Evolutionary conservation across 73 alveolate genomes (phyloP), one percentile per base, ranked within the genome.

Genomic region (Symbiodinium natans): DNA sequence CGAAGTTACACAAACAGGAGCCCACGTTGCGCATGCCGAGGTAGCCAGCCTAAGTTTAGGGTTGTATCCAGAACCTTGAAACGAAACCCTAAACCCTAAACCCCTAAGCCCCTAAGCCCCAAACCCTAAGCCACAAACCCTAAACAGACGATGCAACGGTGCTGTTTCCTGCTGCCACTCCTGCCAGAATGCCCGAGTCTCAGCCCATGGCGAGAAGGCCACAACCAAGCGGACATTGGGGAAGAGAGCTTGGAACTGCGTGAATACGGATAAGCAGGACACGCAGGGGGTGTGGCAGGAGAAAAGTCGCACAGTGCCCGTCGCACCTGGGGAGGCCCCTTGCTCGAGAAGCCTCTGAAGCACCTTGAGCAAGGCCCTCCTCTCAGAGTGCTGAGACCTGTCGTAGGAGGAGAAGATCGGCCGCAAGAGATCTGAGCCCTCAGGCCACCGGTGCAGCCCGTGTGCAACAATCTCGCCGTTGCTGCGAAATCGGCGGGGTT

Each of bases 311-410:
- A 87, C 94, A 36, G 85, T 87, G 75, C 94, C 94, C 1, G 94
- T 43, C n/a, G 84, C 94, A n/a, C n/a, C n/a, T 39, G n/a, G 13
- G 1, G 33, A n/a, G 21, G 42, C 94, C 6, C 41, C 39, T 33
- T 36, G 85, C 29, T 38, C 41, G 27, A 27, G 33, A 39, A 87
- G 94, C 33, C 83, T 31, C 41, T 56, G 41, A n/a, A 87, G 41
- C 2, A 87, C 94, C n/a, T 34, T 54, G 48, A 87, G 41, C 94
- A 87, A 56, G 31, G 94, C 94, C 41, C 94, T 87, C 17, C 94
- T 87, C 63, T 87, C 94, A 38, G 94, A 87, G 84, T 87, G 94
- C 77, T 87, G 83, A 5, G 94, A 87, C 43, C 94, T 41, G 77
- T 87, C 85, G 38, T 52, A 41, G 8, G 74, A 56, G 43, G 92